These are phyloP conservation scores for Fermentozyma sake DNA, from an alignment of 1,139 yeast species.

Conservation along the genomic window DNA sequence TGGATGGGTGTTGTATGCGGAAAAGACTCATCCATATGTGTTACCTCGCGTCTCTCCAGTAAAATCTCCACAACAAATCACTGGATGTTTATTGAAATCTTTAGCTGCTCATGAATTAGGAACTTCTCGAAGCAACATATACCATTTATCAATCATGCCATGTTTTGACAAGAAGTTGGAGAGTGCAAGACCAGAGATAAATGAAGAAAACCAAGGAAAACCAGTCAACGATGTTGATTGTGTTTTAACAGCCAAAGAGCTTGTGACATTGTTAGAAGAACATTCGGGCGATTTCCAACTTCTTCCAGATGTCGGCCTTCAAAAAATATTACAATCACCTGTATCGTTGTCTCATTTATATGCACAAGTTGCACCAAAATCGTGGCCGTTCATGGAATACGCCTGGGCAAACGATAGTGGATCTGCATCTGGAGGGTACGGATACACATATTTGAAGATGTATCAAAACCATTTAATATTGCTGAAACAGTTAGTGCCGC, in stretches of 20 bases:
- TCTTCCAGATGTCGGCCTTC: not conserved
- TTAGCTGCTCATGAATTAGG: constrained; percentile 40
- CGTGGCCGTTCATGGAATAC: constrained; percentile 54
- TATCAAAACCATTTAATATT: constrained; percentile 28
- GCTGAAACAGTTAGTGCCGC: constrained; percentile 9
- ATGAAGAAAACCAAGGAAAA: constrained; percentile 5
- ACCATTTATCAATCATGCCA: constrained; percentile 89
- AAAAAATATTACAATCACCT: no score
- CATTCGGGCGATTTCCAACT: constrained; percentile 15
- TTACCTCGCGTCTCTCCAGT: constrained; percentile 58
- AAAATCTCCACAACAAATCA: constrained; percentile 90
- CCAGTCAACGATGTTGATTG: constrained; percentile 73
- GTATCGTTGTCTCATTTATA: no score
- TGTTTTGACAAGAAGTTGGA: constrained; percentile 95
- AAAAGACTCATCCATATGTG: constrained; percentile 87
- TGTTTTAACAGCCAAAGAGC: constrained; percentile 87
- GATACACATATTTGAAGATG: constrained; percentile 50
- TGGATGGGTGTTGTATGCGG: constrained; percentile 95
- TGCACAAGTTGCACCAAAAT: constrained; percentile 38
- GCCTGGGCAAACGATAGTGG: constrained; percentile 78
- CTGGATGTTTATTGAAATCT: constrained; percentile 73
- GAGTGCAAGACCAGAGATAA: constrained; percentile 76
- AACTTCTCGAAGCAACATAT: constrained; percentile 40
- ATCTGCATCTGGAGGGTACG: constrained; percentile 88
- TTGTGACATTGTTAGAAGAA: constrained; percentile 66